Percentiles rank a stretch among this genome's conserved stretches.
These are phyloP conservation scores for Cercospora sojina DNA, from an alignment of 2,329 filamentous ascomycete genomes.

Conservation along the genomic window DNA sequence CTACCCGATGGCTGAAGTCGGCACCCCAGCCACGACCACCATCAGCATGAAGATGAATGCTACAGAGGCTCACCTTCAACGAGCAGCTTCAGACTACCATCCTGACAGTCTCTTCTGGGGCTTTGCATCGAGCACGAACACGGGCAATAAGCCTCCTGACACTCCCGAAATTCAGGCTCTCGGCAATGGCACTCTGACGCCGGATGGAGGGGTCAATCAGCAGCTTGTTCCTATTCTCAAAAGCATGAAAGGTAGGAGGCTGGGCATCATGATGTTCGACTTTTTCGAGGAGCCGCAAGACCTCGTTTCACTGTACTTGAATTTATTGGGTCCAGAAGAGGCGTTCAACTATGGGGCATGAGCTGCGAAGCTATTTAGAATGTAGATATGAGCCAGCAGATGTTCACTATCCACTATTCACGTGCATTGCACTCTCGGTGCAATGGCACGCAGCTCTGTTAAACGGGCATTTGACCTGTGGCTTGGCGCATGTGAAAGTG, in stretches of 20 bases:
- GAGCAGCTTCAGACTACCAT: conserved; percentile 38
- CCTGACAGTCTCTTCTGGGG: conserved; percentile 49
- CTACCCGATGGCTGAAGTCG: conserved; percentile 38
- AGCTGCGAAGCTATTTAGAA: conserved; percentile 1
- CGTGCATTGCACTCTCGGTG: not conserved
- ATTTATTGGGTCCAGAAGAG: conserved; percentile 26
- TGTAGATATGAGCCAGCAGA: not conserved
- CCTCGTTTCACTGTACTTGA: conserved; percentile 45
- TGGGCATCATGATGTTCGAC: conserved; percentile 56
- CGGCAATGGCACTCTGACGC: conserved; percentile 43
- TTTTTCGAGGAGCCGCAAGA: conserved; percentile 49
- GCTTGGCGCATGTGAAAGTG: conserved; percentile 12
- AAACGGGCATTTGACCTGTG: not conserved
- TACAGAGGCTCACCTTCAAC: conserved; percentile 42
- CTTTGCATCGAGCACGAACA: conserved; percentile 49
- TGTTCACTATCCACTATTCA: not conserved
- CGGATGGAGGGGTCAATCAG: conserved; percentile 49
- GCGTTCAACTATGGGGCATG: conserved; percentile 10
- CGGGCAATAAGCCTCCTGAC: conserved; percentile 41
- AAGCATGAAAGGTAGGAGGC: conserved; percentile 43
- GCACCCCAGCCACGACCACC: conserved; percentile 40
- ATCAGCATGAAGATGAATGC: conserved; percentile 50
- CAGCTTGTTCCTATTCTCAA: conserved; percentile 42
- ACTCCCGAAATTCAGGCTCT: conserved; percentile 50
- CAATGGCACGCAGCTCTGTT: not conserved